Evolutionary conservation across 768 basidiomycete species (phyloP).

Genomic region (Lactifluus hygrophoroides): DNA sequence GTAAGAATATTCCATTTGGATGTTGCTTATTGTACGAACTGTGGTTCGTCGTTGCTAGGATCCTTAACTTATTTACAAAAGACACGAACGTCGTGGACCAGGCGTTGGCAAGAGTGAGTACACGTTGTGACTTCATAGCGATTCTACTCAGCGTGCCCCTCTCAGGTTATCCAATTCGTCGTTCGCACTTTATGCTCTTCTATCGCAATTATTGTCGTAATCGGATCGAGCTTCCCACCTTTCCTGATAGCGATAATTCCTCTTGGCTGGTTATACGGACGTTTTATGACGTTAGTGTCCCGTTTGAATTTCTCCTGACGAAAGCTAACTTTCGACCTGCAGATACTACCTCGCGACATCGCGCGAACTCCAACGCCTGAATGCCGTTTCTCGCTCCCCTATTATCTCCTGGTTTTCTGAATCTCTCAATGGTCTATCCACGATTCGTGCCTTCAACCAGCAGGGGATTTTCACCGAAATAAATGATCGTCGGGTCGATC

Average conservation of each 20-base stretch:
- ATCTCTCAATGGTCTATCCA: conserved; percentile 64
- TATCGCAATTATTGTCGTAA: conserved; percentile 58
- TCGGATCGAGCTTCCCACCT: conserved; percentile 72
- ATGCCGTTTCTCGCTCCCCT: conserved; percentile 82
- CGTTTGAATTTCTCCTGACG: neutral
- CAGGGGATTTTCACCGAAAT: conserved; percentile 56
- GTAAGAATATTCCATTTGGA: conserved; percentile 30
- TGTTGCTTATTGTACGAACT: neutral
- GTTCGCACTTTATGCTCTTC: conserved; percentile 55
- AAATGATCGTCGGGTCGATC: conserved; percentile 70
- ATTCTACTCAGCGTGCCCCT: neutral
- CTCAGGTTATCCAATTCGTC: conserved; percentile 53
- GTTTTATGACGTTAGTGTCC: conserved; percentile 63
- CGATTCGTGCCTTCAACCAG: conserved; percentile 75
- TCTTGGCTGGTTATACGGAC: conserved; percentile 67
- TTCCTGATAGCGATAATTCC: conserved; percentile 73
- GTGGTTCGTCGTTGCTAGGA: conserved; percentile 34
- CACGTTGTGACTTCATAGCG: neutral
- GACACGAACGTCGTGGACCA: conserved; percentile 86
- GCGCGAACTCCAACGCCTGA: conserved; percentile 80
- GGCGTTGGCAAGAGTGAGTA: conserved; percentile 53
- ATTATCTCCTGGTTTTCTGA: conserved; percentile 89
- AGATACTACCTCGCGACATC: conserved; percentile 86
- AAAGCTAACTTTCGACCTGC: neutral
- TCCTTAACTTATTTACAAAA: conserved; percentile 85